Percentiles rank a stretch among this genome's conserved stretches.
Evolutionary conservation across 2,329 filamentous ascomycete species (phyloP).

Genomic region (Cadophora gregata): DNA sequence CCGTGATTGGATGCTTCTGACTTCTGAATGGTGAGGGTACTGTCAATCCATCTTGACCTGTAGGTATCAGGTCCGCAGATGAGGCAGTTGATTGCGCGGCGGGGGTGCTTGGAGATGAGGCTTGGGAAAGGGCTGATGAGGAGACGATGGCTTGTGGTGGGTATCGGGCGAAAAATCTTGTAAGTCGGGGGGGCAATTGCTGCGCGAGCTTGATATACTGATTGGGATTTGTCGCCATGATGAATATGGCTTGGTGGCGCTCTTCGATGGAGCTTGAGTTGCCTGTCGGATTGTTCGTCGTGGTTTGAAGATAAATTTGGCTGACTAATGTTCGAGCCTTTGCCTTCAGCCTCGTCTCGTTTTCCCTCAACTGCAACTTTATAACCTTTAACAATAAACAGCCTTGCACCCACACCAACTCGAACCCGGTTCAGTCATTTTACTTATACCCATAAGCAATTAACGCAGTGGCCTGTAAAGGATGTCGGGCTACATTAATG

Average conservation of each 20-base stretch:
- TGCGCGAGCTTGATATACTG: conserved; percentile 62
- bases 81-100: conserved; percentile 48
- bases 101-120: conserved; percentile 21
- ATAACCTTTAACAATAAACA: background rate
- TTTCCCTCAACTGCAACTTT: background rate
- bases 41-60: conserved; percentile 40
- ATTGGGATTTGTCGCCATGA: conserved; percentile 32
- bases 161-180: conserved; percentile 88
- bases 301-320: conserved; percentile 20
- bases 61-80: conserved; percentile 43
- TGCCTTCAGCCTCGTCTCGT: conserved; percentile 21
- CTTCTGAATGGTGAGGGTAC: conserved; percentile 80
- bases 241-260: conserved; percentile 21
- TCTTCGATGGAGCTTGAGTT: conserved; percentile 21
- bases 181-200: conserved; percentile 76
- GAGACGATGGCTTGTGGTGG: conserved; percentile 72
- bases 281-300: conserved; percentile 3
- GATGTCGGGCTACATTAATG: conserved; percentile 37
- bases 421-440: background rate
- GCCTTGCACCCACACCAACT: background rate
- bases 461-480: background rate
- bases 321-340: conserved; percentile 25
- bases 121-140: conserved; percentile 35
- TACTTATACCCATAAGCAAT: background rate
- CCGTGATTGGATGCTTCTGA: conserved; percentile 77